Conservation (phyloP, 1,284 basidiomycete genomes). For the Thecaphora thlaspeos region DNA sequence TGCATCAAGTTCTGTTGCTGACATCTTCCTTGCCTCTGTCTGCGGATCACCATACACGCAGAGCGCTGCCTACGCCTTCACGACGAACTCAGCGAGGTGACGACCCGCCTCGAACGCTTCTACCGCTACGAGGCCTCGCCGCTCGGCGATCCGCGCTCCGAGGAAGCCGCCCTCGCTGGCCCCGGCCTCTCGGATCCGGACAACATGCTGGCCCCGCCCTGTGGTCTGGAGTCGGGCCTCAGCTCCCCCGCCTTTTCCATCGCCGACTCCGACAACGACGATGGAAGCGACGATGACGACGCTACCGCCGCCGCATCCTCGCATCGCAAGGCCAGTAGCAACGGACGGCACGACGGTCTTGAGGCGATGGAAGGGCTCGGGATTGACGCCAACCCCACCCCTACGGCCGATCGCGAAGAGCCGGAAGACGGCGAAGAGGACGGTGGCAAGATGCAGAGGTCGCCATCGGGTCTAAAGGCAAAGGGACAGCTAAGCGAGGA, state of each 20-base stretch:
- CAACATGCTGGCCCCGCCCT: not conserved
- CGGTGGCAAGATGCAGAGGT: conserved; percentile 1
- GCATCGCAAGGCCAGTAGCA: not conserved
- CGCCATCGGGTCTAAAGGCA: conserved; percentile 26
- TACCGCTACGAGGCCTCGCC: conserved; percentile 16
- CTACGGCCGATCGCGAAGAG: conserved; percentile 13
- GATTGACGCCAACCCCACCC: conserved; percentile 7
- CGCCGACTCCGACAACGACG: conserved; percentile 42
- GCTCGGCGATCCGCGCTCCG: conserved; percentile 5
- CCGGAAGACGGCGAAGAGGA: conserved; percentile 2
- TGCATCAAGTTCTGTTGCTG: too few species aligned
- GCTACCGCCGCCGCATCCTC: too few species aligned
- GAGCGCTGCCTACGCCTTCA: conserved; percentile 28
- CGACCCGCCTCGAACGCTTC: conserved; percentile 25
- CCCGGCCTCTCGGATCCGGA: conserved; percentile 2
- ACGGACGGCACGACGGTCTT: not conserved
- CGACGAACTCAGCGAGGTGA: conserved; percentile 37
- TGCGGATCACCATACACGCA: too few species aligned
- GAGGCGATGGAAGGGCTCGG: conserved; percentile 10
- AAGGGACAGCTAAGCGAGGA: conserved; percentile 49
- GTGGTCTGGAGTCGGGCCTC: conserved; percentile 16
- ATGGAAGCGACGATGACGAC: conserved; percentile 1
- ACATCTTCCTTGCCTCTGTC: too few species aligned
- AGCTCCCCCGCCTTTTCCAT: conserved; percentile 45
- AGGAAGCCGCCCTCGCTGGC: conserved; percentile 1